These are phyloP conservation scores for Coniophora puteana DNA, from an alignment of 1,284 basidiomycete genomes.

Conservation along the genomic window DNA sequence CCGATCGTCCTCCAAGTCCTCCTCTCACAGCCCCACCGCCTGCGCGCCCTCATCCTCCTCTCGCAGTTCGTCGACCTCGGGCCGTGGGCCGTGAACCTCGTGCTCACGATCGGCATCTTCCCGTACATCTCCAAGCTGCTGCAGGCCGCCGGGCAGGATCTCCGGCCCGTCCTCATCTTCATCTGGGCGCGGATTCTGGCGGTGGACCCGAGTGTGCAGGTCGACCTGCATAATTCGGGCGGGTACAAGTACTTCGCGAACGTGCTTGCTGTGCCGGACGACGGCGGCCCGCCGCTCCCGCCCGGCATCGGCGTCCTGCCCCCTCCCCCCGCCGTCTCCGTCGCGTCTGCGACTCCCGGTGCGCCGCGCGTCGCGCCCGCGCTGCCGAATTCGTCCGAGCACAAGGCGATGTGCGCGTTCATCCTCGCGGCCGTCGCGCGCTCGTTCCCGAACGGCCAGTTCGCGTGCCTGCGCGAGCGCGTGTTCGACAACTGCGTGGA, in stretches of 20 bases:
- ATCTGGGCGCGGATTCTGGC: slow-evolving; percentile 98
- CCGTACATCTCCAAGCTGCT: slow-evolving; percentile 97
- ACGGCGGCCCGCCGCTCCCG: no score
- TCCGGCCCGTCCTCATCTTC: slow-evolving; percentile 97
- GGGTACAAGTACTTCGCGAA: slow-evolving; percentile 90
- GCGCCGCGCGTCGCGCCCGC: slow-evolving; percentile 37
- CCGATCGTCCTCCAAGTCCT: slow-evolving; percentile 97
- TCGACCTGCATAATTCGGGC: slow-evolving; percentile 83
- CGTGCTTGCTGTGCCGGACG: slow-evolving; percentile 66
- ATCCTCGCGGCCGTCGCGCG: slow-evolving; percentile 92
- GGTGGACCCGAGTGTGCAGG: slow-evolving; percentile 90
- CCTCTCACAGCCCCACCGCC: slow-evolving; percentile 92
- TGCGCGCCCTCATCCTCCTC: slow-evolving; percentile 93
- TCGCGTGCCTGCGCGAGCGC: slow-evolving; percentile 79
- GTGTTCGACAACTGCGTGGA: slow-evolving; percentile 91
- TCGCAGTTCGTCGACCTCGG: slow-evolving; percentile 98
- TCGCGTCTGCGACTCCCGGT: no score
- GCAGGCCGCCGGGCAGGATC: slow-evolving; percentile 91
- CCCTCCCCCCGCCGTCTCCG: no score
- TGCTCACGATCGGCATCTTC: slow-evolving; percentile 98
- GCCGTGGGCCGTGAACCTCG: slow-evolving; percentile 97
- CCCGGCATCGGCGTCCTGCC: no score
- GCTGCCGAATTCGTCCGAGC: slow-evolving; percentile 92
- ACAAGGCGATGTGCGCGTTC: slow-evolving; percentile 99
- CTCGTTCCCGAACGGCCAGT: slow-evolving; percentile 85